Percentiles rank a stretch among this genome's conserved stretches.
Conservation (phyloP, 2,329 filamentous ascomycete species). For the Paramyrothecium roridum region DNA sequence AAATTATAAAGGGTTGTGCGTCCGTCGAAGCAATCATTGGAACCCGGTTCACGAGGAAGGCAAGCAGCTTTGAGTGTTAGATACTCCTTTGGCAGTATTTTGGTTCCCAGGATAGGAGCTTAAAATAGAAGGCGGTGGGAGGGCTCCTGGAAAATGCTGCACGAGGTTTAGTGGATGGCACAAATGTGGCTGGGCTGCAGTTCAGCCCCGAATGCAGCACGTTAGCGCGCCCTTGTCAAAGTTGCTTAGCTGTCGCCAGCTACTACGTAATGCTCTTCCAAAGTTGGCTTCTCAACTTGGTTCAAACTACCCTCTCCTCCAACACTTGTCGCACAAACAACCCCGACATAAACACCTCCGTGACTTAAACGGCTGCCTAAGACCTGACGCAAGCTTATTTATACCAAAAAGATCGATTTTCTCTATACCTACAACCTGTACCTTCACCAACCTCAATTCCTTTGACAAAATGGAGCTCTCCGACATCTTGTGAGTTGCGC, state of each 20-base stretch:
- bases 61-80: too few species aligned
- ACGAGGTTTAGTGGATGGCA: too few species aligned
- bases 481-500: constrained; percentile 73
- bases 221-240: neutral
- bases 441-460: neutral
- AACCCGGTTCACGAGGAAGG: too few species aligned
- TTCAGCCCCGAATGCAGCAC: neutral
- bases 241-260: neutral
- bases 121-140: too few species aligned
- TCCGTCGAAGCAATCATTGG: too few species aligned
- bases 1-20: too few species aligned
- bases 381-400: neutral
- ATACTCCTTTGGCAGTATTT: too few species aligned
- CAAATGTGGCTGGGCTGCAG: neutral
- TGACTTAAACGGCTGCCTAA: constrained; percentile 5
- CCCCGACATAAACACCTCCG: neutral
- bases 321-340: neutral
- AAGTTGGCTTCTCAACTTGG: neutral
- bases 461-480: constrained; percentile 75
- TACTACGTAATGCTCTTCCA: neutral
- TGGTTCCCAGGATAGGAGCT: too few species aligned
- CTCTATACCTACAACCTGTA: neutral
- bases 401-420: neutral
- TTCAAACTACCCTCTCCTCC: neutral
- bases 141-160: too few species aligned